Evolutionary conservation across 2,329 filamentous ascomycete species (phyloP), one percentile per base, ranked within the genome.

Genomic region (Phoma sp.): DNA sequence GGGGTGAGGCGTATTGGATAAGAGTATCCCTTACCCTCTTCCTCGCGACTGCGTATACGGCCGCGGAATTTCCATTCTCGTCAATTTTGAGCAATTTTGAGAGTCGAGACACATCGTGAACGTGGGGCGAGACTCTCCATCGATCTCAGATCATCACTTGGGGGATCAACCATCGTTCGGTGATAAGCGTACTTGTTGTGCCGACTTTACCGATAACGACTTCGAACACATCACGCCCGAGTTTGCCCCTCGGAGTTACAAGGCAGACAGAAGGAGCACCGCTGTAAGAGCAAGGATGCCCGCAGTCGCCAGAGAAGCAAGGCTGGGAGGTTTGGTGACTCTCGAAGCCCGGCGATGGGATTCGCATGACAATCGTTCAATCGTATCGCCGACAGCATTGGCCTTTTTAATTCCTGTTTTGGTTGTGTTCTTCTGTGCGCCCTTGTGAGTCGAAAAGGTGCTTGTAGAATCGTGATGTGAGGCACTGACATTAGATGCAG

Each of bases 401-500:
- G 61, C 61, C 1, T 71, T 72, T 25, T 42, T 72, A 20, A 60
- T 71, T 20, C 68, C 69, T 0, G 57, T 72, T 1, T 65, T 72
- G 15, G 42, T 69, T 4, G 54, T 71, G 18, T 65, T 71, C 20
- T 56, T 72, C 15, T 53, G 65, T 38, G 63, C 53, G 30, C 69
- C 69, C 12, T 64, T 71, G 69, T 72, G 61, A 61, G 69, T 62
- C 18, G 25, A 21, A 23, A n/a, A 15, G 15, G 39, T 28, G 17
- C 25, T 23, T 30, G n/a, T 33, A 3, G 25, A 32, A 28, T 15
- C 18, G 25, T 21, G 12, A 26, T 11, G 39, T 34, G 25, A 43
- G 17, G 4, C 18, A 42, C 53, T 50, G 38, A 58, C 33, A 17
- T 18, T 9, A 12, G 15, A 15, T 36, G n/a, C 29, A 67, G 65